Conservation (phyloP, 1,139 yeast species). For the Candida mesenterica region DNA sequence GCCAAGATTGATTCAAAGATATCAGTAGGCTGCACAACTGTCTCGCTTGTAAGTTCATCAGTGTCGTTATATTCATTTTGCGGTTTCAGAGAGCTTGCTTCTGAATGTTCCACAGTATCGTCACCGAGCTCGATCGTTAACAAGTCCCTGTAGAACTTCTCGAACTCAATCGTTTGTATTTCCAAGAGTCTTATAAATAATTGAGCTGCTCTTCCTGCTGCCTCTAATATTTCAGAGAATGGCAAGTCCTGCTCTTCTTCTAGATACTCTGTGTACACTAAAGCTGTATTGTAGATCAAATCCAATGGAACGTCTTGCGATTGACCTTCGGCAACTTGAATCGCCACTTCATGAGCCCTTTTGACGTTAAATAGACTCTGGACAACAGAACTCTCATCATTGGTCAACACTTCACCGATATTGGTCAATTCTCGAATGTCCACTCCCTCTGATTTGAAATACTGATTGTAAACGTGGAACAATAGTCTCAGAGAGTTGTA, state of each 20-base stretch:
- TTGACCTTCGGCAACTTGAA: slow-evolving; percentile 19
- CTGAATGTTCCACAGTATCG: slow-evolving; percentile 6
- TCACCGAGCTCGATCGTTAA: slow-evolving; percentile 4
- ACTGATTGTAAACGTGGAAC: slow-evolving; percentile 48
- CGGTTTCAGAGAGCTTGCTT: slow-evolving; percentile 4
- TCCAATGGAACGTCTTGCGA: slow-evolving; percentile 31
- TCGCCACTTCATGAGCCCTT: slow-evolving; percentile 37
- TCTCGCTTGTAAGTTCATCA: slow-evolving; percentile 26
- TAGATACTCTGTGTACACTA: slow-evolving; percentile 47
- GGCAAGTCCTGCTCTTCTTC: slow-evolving; percentile 28
- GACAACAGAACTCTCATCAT: slow-evolving; percentile 33
- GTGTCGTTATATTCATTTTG: slow-evolving; percentile 6
- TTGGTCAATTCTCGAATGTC: slow-evolving; percentile 34
- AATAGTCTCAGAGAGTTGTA: slow-evolving; percentile 51
- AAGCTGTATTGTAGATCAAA: slow-evolving; percentile 44
- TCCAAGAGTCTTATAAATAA: slow-evolving; percentile 19
- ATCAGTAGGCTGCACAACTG: slow-evolving; percentile 38
- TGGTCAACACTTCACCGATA: slow-evolving; percentile 40
- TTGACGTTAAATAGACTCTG: slow-evolving; percentile 35
- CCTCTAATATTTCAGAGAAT: slow-evolving; percentile 16
- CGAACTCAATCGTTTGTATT: slow-evolving; percentile 26
- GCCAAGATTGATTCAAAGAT: slow-evolving; percentile 36
- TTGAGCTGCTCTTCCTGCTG: slow-evolving; percentile 19
- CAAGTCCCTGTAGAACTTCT: slow-evolving; percentile 29
- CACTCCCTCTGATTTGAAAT: slow-evolving; percentile 44